Percentiles rank a stretch among this genome's conserved stretches.
Conservation (phyloP, 352 stramenopile species). For the Globisporangium takayamanum region DNA sequence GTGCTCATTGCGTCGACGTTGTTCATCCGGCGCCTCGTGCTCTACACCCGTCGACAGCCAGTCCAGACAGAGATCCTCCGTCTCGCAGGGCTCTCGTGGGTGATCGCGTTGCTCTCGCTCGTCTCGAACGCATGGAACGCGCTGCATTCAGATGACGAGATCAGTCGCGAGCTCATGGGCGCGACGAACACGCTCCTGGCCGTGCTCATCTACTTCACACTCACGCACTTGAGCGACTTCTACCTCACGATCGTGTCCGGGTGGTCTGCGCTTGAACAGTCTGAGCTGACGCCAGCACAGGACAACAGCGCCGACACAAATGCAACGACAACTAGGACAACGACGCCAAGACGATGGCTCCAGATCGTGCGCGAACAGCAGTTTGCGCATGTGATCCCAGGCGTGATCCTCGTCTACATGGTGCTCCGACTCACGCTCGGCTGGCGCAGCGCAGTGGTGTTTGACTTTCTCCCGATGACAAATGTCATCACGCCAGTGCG, state of each 20-base stretch:
- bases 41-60: slow-evolving; percentile 11
- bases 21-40: slow-evolving; percentile 16
- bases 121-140: slow-evolving; percentile 17
- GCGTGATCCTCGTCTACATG: slow-evolving; percentile 19
- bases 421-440: slow-evolving; percentile 19
- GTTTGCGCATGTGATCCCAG: slow-evolving; percentile 7
- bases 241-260: slow-evolving; percentile 17
- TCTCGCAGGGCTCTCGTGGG: slow-evolving; percentile 8
- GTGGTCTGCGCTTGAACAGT: slow-evolving; percentile 7
- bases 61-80: slow-evolving; percentile 20
- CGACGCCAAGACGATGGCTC: slow-evolving; percentile 2
- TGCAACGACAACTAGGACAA: no score
- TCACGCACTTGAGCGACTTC: slow-evolving; percentile 28
- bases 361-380: slow-evolving; percentile 5
- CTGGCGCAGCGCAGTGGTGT: slow-evolving; percentile 23
- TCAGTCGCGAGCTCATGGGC: slow-evolving; percentile 18
- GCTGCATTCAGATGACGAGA: neutral
- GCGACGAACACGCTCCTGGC: slow-evolving; percentile 24
- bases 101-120: slow-evolving; percentile 18
- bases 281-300: neutral
- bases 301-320: slow-evolving; percentile 1
- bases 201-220: slow-evolving; percentile 19
- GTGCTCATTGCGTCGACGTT: slow-evolving; percentile 12
- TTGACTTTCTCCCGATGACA: slow-evolving; percentile 35
- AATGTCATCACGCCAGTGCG: slow-evolving; percentile 29